Evolutionary conservation across 192 early-diverging fungal species (phyloP).

Genomic region (Coemansia sp.): DNA sequence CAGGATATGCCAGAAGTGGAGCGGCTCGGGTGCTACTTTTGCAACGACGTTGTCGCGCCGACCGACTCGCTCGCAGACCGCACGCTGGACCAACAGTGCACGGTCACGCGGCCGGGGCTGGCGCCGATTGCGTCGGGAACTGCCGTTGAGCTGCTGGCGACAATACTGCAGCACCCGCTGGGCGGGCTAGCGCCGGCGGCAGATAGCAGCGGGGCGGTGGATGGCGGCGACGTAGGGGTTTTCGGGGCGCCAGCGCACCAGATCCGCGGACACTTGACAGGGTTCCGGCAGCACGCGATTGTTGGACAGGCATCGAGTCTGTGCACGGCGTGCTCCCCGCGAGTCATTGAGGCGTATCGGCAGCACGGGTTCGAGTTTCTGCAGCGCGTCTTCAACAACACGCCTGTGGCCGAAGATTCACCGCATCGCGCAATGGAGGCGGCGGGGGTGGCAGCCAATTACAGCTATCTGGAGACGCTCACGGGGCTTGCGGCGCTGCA

Average conservation of each 20-base stretch:
- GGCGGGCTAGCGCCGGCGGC: conserved; percentile 34
- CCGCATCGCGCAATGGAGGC: conserved; percentile 25
- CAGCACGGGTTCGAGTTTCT: conserved; percentile 73
- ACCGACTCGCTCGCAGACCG: conserved; percentile 89
- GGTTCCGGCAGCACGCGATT: conserved; percentile 83
- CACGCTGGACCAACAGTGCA: conserved; percentile 97
- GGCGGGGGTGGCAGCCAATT: conserved; percentile 31
- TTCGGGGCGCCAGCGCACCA: conserved; percentile 92
- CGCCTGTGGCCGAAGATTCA: conserved; percentile 23
- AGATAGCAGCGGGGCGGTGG: conserved; percentile 7
- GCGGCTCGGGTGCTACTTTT: conserved; percentile 93
- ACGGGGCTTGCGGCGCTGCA: conserved; percentile 82
- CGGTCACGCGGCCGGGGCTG: conserved; percentile 95
- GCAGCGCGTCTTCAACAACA: conserved; percentile 64
- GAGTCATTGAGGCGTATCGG: conserved; percentile 62
- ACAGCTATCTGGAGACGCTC: conserved; percentile 80
- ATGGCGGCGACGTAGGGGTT: conserved; percentile 22
- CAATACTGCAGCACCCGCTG: conserved; percentile 74
- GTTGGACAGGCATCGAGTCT: conserved; percentile 79
- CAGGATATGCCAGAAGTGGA: background rate
- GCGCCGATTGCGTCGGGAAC: conserved; percentile 82
- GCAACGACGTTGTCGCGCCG: conserved; percentile 98
- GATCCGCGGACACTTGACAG: conserved; percentile 85
- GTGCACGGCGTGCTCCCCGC: conserved; percentile 88
- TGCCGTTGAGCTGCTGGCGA: conserved; percentile 90